Percentiles rank a stretch among this genome's conserved stretches.
These are phyloP conservation scores for Teunomyces atbi DNA, from an alignment of 805 yeast genomes.

Conservation along the genomic window DNA sequence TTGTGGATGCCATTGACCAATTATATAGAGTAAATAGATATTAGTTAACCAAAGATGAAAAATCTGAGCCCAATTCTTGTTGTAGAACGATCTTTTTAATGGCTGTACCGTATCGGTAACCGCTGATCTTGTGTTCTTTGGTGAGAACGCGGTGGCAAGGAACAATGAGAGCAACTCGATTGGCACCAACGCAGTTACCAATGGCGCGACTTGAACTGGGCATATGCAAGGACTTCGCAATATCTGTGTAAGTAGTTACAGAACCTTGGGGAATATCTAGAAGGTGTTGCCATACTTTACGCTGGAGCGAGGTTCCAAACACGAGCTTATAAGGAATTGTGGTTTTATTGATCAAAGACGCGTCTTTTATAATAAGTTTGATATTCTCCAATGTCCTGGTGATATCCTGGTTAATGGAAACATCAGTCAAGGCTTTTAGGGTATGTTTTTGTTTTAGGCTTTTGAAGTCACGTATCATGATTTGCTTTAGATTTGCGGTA, in stretches of 20 bases:
- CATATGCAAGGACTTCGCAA: slow-evolving; percentile 30
- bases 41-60: background rate
- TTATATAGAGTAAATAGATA: slow-evolving; percentile 2
- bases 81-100: slow-evolving; percentile 27
- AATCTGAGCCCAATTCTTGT: slow-evolving; percentile 10
- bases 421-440: background rate
- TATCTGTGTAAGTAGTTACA: slow-evolving; percentile 27
- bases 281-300: slow-evolving; percentile 34
- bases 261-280: slow-evolving; percentile 24
- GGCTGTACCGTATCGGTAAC: slow-evolving; percentile 38
- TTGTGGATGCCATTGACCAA: slow-evolving; percentile 25
- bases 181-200: slow-evolving; percentile 41
- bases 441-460: background rate
- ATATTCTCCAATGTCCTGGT: slow-evolving; percentile 10
- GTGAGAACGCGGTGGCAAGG: slow-evolving; percentile 46
- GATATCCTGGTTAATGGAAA: background rate
- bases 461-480: slow-evolving; percentile 14
- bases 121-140: slow-evolving; percentile 28
- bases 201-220: slow-evolving; percentile 35
- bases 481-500: slow-evolving; percentile 4
- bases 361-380: slow-evolving; percentile 11
- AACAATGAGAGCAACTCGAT: slow-evolving; percentile 36
- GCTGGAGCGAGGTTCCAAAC: slow-evolving; percentile 41
- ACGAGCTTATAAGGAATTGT: slow-evolving; percentile 24
- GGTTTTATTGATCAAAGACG: slow-evolving; percentile 4